Evolutionary conservation across 2,329 filamentous ascomycete species (phyloP).

Genomic region (Microsporum ferrugineum): DNA sequence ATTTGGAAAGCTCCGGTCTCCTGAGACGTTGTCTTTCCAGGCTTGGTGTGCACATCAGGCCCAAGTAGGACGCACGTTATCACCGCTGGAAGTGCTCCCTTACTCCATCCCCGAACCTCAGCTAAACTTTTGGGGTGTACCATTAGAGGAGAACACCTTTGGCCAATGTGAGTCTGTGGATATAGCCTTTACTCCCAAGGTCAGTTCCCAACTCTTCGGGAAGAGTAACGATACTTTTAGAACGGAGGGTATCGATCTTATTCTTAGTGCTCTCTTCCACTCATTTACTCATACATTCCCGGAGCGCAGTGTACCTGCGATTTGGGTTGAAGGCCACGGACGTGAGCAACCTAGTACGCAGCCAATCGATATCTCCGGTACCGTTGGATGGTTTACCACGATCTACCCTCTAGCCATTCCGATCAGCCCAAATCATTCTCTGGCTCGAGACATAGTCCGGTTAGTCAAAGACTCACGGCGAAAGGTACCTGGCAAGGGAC

Average conservation of each 20-base stretch:
- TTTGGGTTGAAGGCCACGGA: conserved; percentile 41
- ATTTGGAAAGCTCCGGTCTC: conserved; percentile 8
- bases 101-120: conserved; percentile 11
- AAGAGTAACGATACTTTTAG: conserved; percentile 23
- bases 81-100: conserved; percentile 14
- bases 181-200: conserved; percentile 23
- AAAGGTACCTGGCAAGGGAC: conserved; percentile 20
- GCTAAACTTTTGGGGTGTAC: conserved; percentile 30
- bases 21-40: background rate
- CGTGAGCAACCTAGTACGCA: conserved; percentile 33
- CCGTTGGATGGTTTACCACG: conserved; percentile 42
- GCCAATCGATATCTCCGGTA: conserved; percentile 35
- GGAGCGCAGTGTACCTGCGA: conserved; percentile 31
- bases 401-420: conserved; percentile 33
- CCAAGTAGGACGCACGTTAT: background rate
- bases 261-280: conserved; percentile 28
- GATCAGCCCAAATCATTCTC: conserved; percentile 10
- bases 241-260: conserved; percentile 28
- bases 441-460: conserved; percentile 22
- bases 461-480: conserved; percentile 30
- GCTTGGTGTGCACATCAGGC: background rate
- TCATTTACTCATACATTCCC: conserved; percentile 36
- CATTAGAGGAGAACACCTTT: conserved; percentile 21
- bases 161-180: conserved; percentile 24
- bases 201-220: conserved; percentile 22